Percentiles rank a stretch among this genome's conserved stretches.
Evolutionary conservation across 164 flowering plant genomes (phyloP).

Genomic region (Aristolochia contorta): DNA sequence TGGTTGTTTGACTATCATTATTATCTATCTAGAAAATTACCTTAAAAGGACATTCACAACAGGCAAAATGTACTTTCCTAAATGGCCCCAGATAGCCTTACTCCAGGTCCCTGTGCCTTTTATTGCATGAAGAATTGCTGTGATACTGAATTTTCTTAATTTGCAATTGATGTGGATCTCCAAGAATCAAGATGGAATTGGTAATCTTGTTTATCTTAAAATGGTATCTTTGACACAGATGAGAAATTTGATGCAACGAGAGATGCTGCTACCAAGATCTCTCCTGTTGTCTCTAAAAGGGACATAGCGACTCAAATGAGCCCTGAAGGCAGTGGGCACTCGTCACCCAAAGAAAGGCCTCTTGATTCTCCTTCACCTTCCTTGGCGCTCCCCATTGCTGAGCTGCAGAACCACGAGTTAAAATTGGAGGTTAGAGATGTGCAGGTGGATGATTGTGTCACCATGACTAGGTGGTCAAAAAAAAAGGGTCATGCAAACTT

Average conservation of each 20-base stretch:
- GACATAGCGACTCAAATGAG: conserved; percentile 99
- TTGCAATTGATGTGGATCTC: too few relatives aligned
- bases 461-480: conserved; percentile 75
- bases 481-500: conserved; percentile 32
- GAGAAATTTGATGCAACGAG: conserved; percentile 30
- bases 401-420: conserved; percentile 29
- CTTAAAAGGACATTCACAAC: too few relatives aligned
- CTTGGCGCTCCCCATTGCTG: conserved; percentile 37
- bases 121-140: too few relatives aligned
- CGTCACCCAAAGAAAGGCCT: conserved; percentile 49
- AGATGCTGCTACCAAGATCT: conserved; percentile 45
- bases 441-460: conserved; percentile 69
- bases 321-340: conserved; percentile 52
- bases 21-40: too few relatives aligned
- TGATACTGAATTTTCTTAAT: too few relatives aligned
- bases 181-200: too few relatives aligned
- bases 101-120: too few relatives aligned
- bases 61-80: too few relatives aligned
- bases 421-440: conserved; percentile 75
- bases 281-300: conserved; percentile 64
- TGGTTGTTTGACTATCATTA: too few relatives aligned
- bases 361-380: conserved; percentile 36
- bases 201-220: too few relatives aligned
- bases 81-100: too few relatives aligned
- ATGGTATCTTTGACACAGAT: conserved; percentile 23